A percentile compares a stretch with the other conserved stretches of the same genome.
Conservation (phyloP, 495 filamentous ascomycete genomes). For the Chaetomidium leptoderma region DNA sequence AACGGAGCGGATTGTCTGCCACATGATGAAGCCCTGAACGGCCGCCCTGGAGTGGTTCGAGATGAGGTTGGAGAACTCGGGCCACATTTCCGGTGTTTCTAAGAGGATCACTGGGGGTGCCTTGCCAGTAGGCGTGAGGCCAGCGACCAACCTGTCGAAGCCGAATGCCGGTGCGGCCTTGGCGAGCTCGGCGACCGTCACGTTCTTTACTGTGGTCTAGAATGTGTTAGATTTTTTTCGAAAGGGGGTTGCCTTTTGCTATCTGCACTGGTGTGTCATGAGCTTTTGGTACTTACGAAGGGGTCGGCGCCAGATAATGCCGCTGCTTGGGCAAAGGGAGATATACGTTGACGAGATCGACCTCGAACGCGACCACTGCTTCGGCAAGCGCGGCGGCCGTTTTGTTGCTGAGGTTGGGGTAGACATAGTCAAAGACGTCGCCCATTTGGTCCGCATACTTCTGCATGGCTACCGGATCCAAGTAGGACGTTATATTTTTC, state of each 20-base stretch:
- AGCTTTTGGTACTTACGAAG: background rate
- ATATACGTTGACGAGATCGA: background rate
- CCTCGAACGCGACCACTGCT: background rate
- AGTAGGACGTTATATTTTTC: conserved; percentile 13
- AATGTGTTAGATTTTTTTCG: background rate
- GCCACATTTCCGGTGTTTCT: conserved; percentile 26
- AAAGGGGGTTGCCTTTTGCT: too few species aligned
- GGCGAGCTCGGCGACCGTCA: conserved; percentile 45
- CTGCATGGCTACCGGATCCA: conserved; percentile 54
- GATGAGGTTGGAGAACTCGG: background rate
- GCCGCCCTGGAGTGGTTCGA: conserved; percentile 8
- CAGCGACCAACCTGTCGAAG: conserved; percentile 49
- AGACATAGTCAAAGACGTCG: background rate
- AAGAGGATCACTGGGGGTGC: conserved; percentile 51
- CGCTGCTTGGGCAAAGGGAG: too few species aligned
- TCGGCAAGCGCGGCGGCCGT: background rate
- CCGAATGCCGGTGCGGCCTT: conserved; percentile 53
- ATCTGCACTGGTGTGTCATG: too few species aligned
- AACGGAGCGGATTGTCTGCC: background rate
- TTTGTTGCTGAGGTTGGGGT: conserved; percentile 7
- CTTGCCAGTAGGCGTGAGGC: conserved; percentile 50
- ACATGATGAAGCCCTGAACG: conserved; percentile 3
- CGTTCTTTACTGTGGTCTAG: conserved; percentile 29
- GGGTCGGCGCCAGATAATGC: background rate
- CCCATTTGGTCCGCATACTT: conserved; percentile 28